Percentiles rank a stretch among this genome's conserved stretches.
These are phyloP conservation scores for Irineochytrium annulatum DNA, from an alignment of 192 early-diverging fungal species.

Conservation along the genomic window DNA sequence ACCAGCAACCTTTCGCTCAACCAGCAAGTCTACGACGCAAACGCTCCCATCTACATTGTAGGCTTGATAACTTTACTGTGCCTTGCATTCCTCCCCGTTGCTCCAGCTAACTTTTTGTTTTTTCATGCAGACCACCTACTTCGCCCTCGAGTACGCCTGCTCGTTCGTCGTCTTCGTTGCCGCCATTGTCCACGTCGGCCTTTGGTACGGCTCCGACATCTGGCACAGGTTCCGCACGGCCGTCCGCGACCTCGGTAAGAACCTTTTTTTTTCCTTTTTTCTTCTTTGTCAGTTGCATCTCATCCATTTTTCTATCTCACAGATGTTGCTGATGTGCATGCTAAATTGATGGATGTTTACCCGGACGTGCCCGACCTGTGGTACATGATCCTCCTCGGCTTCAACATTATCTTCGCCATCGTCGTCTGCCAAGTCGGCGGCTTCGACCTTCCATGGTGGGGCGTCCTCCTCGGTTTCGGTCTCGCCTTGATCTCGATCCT, in stretches of 20 bases:
- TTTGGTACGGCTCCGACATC: slow-evolving; percentile 23
- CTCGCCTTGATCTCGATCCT: slow-evolving; percentile 21
- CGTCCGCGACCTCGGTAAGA: neutral
- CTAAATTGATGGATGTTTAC: slow-evolving; percentile 64
- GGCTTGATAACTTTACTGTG: too few relatives aligned
- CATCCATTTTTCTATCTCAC: too few relatives aligned
- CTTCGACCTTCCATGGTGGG: slow-evolving; percentile 73
- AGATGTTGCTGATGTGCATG: slow-evolving; percentile 73
- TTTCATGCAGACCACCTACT: slow-evolving; percentile 8
- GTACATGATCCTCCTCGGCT: slow-evolving; percentile 48
- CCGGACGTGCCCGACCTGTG: slow-evolving; percentile 61
- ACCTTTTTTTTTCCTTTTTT: too few relatives aligned
- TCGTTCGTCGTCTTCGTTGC: slow-evolving; percentile 17
- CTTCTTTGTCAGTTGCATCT: too few relatives aligned
- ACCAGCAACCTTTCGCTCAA: slow-evolving; percentile 7
- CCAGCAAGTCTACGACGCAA: slow-evolving; percentile 9
- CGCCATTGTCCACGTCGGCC: slow-evolving; percentile 13
- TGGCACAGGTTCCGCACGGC: slow-evolving; percentile 5
- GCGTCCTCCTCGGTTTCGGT: slow-evolving; percentile 27
- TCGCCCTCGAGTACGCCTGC: slow-evolving; percentile 6
- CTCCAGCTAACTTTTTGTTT: neutral
- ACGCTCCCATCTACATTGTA: slow-evolving; percentile 28
- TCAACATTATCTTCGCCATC: slow-evolving; percentile 11
- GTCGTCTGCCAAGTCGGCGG: slow-evolving; percentile 30
- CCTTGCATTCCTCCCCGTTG: too few relatives aligned